A percentile compares a stretch with the other conserved stretches of the same genome.
Conservation (phyloP, 1,284 basidiomycete species). For the Golubevia sp. region DNA sequence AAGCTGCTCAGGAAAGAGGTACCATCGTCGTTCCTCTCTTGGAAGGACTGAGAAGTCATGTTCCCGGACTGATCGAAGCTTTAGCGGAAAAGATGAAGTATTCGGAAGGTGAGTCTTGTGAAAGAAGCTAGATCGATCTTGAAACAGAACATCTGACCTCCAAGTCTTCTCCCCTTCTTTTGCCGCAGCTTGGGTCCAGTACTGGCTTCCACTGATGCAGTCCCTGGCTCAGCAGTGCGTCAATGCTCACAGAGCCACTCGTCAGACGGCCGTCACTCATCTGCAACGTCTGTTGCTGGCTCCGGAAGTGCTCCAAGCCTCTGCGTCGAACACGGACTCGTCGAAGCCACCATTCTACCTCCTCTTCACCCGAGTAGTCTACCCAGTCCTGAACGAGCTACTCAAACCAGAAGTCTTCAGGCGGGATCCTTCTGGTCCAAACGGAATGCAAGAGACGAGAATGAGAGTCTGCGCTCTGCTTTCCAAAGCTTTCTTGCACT, state of each 20-base stretch:
- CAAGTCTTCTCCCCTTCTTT: neutral
- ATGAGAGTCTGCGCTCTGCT: conserved; percentile 41
- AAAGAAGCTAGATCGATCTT: neutral
- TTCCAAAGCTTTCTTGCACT: conserved; percentile 46
- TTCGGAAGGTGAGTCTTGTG: neutral
- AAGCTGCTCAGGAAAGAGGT: conserved; percentile 24
- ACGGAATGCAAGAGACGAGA: conserved; percentile 41
- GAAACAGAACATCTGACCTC: conserved; percentile 1
- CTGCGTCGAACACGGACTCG: neutral
- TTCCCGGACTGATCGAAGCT: conserved; percentile 29
- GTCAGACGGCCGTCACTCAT: conserved; percentile 34
- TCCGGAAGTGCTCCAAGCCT: conserved; percentile 10
- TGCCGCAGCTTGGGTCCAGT: conserved; percentile 29
- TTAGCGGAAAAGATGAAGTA: neutral
- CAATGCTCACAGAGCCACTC: conserved; percentile 36
- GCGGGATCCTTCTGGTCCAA: conserved; percentile 21
- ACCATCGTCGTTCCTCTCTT: conserved; percentile 33
- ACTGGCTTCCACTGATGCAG: conserved; percentile 45
- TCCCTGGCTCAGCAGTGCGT: conserved; percentile 47
- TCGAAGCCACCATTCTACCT: conserved; percentile 4
- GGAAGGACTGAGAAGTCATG: conserved; percentile 20
- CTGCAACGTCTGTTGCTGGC: conserved; percentile 40
- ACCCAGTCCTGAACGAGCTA: conserved; percentile 53
- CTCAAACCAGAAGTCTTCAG: conserved; percentile 43
- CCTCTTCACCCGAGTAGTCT: conserved; percentile 41